Evolutionary conservation across 305 asterid species (phyloP).

Genomic region (Caryopteris hybrid): DNA sequence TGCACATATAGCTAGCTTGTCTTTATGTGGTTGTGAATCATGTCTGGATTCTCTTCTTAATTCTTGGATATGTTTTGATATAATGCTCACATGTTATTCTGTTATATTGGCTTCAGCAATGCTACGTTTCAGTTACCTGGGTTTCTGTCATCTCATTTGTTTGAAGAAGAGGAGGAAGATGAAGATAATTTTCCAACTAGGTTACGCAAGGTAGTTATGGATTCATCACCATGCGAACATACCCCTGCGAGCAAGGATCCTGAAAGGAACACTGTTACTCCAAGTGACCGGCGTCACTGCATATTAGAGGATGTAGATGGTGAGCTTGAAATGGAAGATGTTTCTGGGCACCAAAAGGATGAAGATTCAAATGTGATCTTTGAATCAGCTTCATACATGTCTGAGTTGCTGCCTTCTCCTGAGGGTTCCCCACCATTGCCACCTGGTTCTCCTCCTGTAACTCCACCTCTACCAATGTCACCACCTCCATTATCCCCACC

Average conservation of each 20-base stretch:
- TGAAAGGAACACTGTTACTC: constrained; percentile 51
- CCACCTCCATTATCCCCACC: constrained; percentile 45
- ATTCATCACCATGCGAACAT: constrained; percentile 39
- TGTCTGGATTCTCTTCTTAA: neutral
- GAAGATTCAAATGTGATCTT: constrained; percentile 35
- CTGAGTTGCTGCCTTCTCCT: constrained; percentile 54
- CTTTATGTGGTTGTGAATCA: constrained; percentile 1
- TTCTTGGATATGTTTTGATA: constrained; percentile 13
- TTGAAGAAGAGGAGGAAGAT: constrained; percentile 68
- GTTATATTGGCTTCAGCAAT: constrained; percentile 57
- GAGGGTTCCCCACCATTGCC: constrained; percentile 91
- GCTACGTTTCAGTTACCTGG: constrained; percentile 85
- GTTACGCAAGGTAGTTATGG: constrained; percentile 36
- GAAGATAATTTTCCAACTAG: constrained; percentile 30
- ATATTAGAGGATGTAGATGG: constrained; percentile 90
- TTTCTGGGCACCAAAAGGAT: constrained; percentile 69
- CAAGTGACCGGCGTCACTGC: constrained; percentile 76
- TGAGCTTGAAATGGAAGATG: constrained; percentile 98
- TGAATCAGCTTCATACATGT: constrained; percentile 35
- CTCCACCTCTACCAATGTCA: constrained; percentile 85
- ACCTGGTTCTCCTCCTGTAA: constrained; percentile 66
- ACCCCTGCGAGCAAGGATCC: constrained; percentile 48
- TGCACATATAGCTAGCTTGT: constrained; percentile 8
- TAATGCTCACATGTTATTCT: constrained; percentile 11
- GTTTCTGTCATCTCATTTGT: constrained; percentile 51